Percentiles rank a stretch among this genome's conserved stretches.
Conservation (phyloP, 306 rosid genomes). For the Acacia confusa region DNA sequence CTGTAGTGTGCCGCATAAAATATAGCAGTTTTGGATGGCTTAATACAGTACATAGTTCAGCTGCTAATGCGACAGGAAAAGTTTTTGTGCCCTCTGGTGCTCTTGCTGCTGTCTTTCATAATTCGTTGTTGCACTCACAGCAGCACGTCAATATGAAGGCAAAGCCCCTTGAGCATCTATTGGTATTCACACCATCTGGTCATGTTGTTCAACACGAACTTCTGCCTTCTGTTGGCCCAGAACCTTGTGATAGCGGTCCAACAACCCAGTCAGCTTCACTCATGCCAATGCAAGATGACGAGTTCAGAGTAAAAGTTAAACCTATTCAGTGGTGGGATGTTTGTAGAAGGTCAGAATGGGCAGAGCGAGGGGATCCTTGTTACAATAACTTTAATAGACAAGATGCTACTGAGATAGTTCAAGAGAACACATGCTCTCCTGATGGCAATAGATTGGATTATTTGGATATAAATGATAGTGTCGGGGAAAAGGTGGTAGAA, state of each 20-base stretch:
- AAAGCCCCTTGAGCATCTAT: conserved; percentile 71
- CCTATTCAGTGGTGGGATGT: conserved; percentile 98
- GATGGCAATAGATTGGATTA: conserved; percentile 42
- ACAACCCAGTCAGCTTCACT: conserved; percentile 52
- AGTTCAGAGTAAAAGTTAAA: conserved; percentile 82
- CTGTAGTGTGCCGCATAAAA: conserved; percentile 87
- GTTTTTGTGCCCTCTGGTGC: conserved; percentile 95
- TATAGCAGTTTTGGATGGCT: conserved; percentile 96
- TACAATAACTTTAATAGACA: conserved; percentile 50
- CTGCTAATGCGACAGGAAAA: conserved; percentile 69
- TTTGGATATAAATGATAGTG: conserved; percentile 37
- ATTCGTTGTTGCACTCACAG: conserved; percentile 57
- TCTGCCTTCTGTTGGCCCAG: conserved; percentile 66
- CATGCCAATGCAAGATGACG: conserved; percentile 69
- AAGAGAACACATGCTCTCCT: conserved; percentile 45
- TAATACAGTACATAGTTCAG: conserved; percentile 57
- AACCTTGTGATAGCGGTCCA: conserved; percentile 46
- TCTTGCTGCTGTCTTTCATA: conserved; percentile 79
- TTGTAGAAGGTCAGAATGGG: conserved; percentile 85
- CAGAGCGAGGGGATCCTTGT: conserved; percentile 65
- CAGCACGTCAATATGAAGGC: conserved; percentile 48
- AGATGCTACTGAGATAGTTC: conserved; percentile 43
- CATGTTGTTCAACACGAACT: conserved; percentile 90
- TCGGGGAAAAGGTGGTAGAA: conserved; percentile 34
- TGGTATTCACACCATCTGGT: conserved; percentile 90